Base-by-base conservation (phyloP, 192 early-diverging fungal genomes). In the Coemansia sp. region DNA sequence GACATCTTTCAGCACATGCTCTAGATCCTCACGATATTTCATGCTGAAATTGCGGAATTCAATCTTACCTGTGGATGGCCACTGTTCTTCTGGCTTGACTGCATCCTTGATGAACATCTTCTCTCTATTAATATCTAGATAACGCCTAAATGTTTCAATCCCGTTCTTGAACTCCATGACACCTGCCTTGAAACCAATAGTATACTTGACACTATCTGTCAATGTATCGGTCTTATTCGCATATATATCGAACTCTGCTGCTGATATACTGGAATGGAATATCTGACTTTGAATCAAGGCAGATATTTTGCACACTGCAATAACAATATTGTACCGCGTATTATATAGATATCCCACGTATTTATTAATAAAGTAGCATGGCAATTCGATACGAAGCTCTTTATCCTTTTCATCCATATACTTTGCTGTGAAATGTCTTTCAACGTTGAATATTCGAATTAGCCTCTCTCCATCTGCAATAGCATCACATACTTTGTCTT, bases 41-140 rank as follows among this genome's bases (percentile, higher is more conserved):
- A 92, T 61, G 2, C 66, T 75, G 67, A 89, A 72, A 43, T 84
- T 66, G 17, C 75, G 32, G 45, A 92, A 75, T 35, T 80, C 76
- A 13, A 93, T 70, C 17, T 83, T 72, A 11, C 90, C 91, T 4
- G 62, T 58, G 0, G 36, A 13, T 1, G 91, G 91, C 91, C 91
- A 93, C 5, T 72, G 61, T 15, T 70, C 63, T 7, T 83, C 75
- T 1, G 79, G 76, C 17, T 33, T 61, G 29, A 3, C 29, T 54
- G 42, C 48, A 38, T 9, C 66, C 63, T 0, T 14, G n/a, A 23
- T 8, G 9, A 50, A 50, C 9, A 50, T 22, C 19, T 9, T 22
- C n/a, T 50, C 48, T 22, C 10, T 8, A 23, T 50, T 8, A 2
- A 50, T 50, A 50, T n/a, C 22, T 19, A 19, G 2, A 6, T 50